Evolutionary conservation across 495 filamentous ascomycete genomes (phyloP).

Genomic region (Trichoderma orchidacearum): DNA sequence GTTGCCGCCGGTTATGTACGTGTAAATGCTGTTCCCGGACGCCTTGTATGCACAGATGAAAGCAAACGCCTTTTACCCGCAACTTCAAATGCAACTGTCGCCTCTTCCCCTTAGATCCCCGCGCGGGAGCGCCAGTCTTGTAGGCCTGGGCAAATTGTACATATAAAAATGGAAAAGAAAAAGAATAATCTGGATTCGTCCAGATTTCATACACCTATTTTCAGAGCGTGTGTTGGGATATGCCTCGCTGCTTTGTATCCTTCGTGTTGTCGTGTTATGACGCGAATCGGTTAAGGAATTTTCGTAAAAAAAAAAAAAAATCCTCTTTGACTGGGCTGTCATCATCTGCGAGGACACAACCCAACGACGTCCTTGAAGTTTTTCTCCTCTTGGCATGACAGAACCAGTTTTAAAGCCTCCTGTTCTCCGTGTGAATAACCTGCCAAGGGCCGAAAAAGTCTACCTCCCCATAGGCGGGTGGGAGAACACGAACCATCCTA

Average conservation of each 20-base stretch:
- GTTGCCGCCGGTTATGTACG: background rate
- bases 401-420: conserved; percentile 8
- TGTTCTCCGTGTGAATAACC: conserved; percentile 19
- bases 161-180: background rate
- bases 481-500: conserved; percentile 23
- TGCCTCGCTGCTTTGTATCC: too few species aligned
- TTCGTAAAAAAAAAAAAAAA: too few species aligned
- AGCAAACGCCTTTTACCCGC: conserved; percentile 16
- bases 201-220: too few species aligned
- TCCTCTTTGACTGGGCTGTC: too few species aligned
- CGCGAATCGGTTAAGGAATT: too few species aligned
- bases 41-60: conserved; percentile 20
- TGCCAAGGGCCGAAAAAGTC: conserved; percentile 22
- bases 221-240: too few species aligned
- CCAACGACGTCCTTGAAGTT: background rate
- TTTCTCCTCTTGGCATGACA: background rate
- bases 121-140: background rate
- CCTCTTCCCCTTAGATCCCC: background rate
- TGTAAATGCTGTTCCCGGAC: conserved; percentile 3
- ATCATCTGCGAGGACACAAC: too few species aligned
- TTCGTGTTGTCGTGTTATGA: too few species aligned
- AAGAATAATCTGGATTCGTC: background rate
- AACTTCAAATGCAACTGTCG: conserved; percentile 11
- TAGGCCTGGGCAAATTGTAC: background rate
- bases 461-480: conserved; percentile 24